Percentiles rank a stretch among this genome's conserved stretches.
phyloP scores from a whole-genome alignment of 148 eudicot genomes.

The Camellia lanceoleosa region DNA sequence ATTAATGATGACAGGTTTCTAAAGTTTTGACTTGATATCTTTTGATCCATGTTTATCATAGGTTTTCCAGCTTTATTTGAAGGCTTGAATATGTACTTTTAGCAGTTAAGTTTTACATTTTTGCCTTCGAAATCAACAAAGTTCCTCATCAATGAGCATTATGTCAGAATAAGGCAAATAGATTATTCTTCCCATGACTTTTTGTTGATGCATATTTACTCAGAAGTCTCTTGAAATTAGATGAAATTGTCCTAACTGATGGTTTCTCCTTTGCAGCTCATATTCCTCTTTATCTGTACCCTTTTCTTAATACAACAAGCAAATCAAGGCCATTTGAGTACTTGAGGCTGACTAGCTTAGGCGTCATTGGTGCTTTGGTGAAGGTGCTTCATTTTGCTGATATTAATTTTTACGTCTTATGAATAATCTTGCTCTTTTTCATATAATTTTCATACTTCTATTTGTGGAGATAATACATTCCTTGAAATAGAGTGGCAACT shows the following conservation, averaged over 20 bases:
- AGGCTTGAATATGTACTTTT: not conserved
- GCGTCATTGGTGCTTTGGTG: constrained; percentile 93
- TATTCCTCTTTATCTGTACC: constrained; percentile 90
- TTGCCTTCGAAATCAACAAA: not conserved
- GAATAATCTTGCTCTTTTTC: not conserved
- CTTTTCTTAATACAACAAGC: constrained; percentile 94
- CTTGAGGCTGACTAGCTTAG: constrained; percentile 89
- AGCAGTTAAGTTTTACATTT: not conserved
- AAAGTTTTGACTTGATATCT: not conserved
- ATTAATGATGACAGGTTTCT: not conserved
- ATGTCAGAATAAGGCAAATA: not conserved
- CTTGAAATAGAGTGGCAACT: not conserved
- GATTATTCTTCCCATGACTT: not conserved
- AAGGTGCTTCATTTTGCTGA: constrained; percentile 47
- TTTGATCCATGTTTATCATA: not conserved
- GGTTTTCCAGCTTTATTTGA: not conserved
- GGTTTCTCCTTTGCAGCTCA: constrained; percentile 63
- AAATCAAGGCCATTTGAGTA: constrained; percentile 98
- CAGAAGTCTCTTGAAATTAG: not conserved
- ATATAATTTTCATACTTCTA: not conserved
- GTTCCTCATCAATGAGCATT: not conserved
- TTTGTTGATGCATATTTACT: not conserved
- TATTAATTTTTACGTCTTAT: not conserved
- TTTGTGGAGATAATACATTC: not conserved
- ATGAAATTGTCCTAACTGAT: constrained; percentile 6